Evolutionary conservation across 768 basidiomycete genomes (phyloP), one percentile per base, ranked within the genome.

Genomic region (Hysterangium stoloniferum): DNA sequence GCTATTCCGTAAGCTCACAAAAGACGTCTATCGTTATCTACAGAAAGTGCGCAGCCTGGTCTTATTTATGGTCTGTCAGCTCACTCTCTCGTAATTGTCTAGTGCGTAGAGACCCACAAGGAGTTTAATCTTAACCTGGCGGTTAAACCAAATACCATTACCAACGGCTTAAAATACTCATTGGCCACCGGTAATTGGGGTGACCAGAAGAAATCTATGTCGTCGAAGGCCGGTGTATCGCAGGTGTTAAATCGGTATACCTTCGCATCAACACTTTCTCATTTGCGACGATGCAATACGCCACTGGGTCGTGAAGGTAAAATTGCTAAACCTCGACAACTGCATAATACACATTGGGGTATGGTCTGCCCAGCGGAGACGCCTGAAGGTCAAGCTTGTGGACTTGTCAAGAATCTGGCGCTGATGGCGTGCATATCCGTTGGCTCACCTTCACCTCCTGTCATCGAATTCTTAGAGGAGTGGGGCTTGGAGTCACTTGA

Each of bases 301-400:
- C 96, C 96, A 2, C 80, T 99, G 43, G 96, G 96, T 49, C 86
- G 96, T 53, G 96, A 98, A 66, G 94, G 94, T 51, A 99, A 99
- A 71, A 98, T 98, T 53, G 96, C 96, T 40, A 98, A 98, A 65
- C 96, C 96, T 51, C 96, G 96, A 59, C 96, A 99, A 60, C 73
- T 99, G 49, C 96, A 99, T 67, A 99, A 99, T 61, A 97, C 96
- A 1, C 96, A 99, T 61, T 99, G 96, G 96, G 96, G 96, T 32
- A 98, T 99, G 96, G 96, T 99, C 17, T 99, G 96, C 63, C 96
- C 96, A 36, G 96, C 96, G 33, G 96, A 99, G 67, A 99, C 96
- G 3, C 96, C 96, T 1, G 96, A 99, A 80, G 96, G 96, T 40
- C 96, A 98, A 66, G 96, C 96, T 54, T 99, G 96, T 68, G 96